Percentiles rank a stretch among this genome's conserved stretches.
These are phyloP conservation scores for Pseudogymnoascus sp. DNA, from an alignment of 2,329 filamentous ascomycete species.

Conservation along the genomic window DNA sequence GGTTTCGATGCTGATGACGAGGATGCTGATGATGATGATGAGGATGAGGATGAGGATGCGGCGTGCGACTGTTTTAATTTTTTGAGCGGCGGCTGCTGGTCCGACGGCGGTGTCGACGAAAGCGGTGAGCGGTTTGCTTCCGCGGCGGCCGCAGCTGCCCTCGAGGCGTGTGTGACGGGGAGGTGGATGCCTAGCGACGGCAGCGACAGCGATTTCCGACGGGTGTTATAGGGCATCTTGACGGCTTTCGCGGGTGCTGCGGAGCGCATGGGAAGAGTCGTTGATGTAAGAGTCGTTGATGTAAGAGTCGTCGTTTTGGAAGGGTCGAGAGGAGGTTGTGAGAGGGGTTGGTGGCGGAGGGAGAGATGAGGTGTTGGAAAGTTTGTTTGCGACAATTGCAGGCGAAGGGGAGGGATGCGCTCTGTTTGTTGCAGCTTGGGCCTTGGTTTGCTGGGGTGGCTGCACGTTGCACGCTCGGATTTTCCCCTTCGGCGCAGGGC, in stretches of 20 bases:
- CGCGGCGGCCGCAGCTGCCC: slow-evolving; percentile 34
- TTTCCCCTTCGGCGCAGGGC: slow-evolving; percentile 7
- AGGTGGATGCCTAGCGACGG: slow-evolving; percentile 89
- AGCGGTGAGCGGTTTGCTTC: slow-evolving; percentile 25
- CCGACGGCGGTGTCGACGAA: slow-evolving; percentile 23
- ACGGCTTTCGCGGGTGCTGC: slow-evolving; percentile 9
- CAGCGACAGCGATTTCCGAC: slow-evolving; percentile 89
- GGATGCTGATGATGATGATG: slow-evolving; percentile 32
- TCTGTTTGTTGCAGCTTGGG: slow-evolving; percentile 2
- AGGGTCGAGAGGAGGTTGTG: background rate
- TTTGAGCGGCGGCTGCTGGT: slow-evolving; percentile 44
- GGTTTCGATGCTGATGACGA: slow-evolving; percentile 28
- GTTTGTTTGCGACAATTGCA: slow-evolving; percentile 1
- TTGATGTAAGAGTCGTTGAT: background rate
- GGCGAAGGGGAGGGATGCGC: background rate
- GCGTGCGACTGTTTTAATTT: slow-evolving; percentile 73
- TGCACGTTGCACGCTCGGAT: slow-evolving; percentile 7
- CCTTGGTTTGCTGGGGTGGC: slow-evolving; percentile 4
- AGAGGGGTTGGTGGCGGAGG: slow-evolving; percentile 3
- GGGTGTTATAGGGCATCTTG: slow-evolving; percentile 90
- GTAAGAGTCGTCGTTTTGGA: background rate
- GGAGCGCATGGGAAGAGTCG: slow-evolving; percentile 3
- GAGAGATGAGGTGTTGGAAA: background rate
- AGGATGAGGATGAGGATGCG: slow-evolving; percentile 28
- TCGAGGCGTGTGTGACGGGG: slow-evolving; percentile 55